These are phyloP conservation scores for Trametes coccinea DNA, from an alignment of 768 basidiomycete genomes.

Conservation along the genomic window DNA sequence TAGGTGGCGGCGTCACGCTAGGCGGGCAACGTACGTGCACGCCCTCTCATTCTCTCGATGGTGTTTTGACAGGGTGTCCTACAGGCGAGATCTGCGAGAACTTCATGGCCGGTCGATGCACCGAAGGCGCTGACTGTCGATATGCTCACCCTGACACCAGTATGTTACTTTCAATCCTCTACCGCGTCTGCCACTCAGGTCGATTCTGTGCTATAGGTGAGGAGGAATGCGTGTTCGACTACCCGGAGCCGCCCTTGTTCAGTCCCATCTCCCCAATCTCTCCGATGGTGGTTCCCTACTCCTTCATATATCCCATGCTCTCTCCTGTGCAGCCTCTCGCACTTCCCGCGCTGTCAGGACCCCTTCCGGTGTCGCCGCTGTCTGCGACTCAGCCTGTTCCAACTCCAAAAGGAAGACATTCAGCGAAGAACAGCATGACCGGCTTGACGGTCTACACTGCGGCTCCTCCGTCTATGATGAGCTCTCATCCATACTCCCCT, in stretches of 20 bases:
- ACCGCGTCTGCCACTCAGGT: no score
- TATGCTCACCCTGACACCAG: conserved; percentile 28
- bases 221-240: conserved; percentile 1
- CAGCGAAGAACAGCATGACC: background rate
- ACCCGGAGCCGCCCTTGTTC: conserved; percentile 6
- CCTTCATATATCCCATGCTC: conserved; percentile 5
- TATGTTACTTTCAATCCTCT: background rate
- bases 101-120: conserved; percentile 30
- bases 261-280: conserved; percentile 13
- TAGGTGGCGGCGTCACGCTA: conserved; percentile 77
- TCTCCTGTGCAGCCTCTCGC: conserved; percentile 13
- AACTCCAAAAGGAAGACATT: background rate
- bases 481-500: conserved; percentile 3
- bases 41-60: no score
- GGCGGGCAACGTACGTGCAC: conserved; percentile 36
- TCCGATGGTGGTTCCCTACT: conserved; percentile 12
- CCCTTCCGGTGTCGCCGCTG: background rate
- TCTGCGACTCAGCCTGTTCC: background rate
- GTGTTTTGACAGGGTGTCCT: background rate
- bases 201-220: background rate
- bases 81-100: conserved; percentile 31
- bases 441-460: background rate
- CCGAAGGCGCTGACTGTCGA: conserved; percentile 31
- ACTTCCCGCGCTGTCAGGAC: conserved; percentile 4
- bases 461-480: background rate